Evolutionary conservation across 768 basidiomycete species (phyloP).

Genomic region (Lactarius akahatsu): DNA sequence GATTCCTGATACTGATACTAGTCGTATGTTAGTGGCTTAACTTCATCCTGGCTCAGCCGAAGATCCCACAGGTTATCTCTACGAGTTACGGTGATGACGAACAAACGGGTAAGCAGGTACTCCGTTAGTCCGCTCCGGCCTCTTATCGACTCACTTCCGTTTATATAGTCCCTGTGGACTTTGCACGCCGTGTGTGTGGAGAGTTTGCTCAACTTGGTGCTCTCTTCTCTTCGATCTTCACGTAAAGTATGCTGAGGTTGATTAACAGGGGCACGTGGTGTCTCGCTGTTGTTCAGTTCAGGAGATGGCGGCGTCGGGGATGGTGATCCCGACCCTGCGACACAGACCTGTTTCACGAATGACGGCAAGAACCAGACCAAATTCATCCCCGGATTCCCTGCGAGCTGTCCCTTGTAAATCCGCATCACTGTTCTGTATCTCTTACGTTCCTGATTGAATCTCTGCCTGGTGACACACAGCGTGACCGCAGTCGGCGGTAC

Average conservation of each 20-base stretch:
- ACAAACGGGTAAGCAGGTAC: constrained; percentile 49
- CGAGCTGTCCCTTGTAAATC: constrained; percentile 44
- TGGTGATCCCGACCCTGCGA: constrained; percentile 52
- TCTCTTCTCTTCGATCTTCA: constrained; percentile 11
- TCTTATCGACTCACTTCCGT: constrained; percentile 35
- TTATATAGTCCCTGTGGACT: constrained; percentile 52
- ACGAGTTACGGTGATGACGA: constrained; percentile 76
- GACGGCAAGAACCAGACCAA: constrained; percentile 52
- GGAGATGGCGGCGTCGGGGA: constrained; percentile 73
- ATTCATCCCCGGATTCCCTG: constrained; percentile 61
- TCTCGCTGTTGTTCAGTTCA: constrained; percentile 63
- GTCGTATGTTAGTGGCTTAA: constrained; percentile 55
- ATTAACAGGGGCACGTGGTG: constrained; percentile 56
- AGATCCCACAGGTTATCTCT: constrained; percentile 59
- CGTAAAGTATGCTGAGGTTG: neutral
- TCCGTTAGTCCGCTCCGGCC: constrained; percentile 32
- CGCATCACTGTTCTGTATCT: neutral
- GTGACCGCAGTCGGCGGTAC: constrained; percentile 76
- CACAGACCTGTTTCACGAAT: constrained; percentile 56
- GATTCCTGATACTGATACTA: neutral
- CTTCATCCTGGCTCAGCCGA: constrained; percentile 46
- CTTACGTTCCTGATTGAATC: neutral
- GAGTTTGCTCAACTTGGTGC: constrained; percentile 63
- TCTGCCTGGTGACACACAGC: constrained; percentile 34
- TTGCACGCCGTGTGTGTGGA: constrained; percentile 56